Percentiles rank a stretch among this genome's conserved stretches.
phyloP scores from a whole-genome alignment of 2,329 filamentous ascomycete species.

The Aspergillus sp. region DNA sequence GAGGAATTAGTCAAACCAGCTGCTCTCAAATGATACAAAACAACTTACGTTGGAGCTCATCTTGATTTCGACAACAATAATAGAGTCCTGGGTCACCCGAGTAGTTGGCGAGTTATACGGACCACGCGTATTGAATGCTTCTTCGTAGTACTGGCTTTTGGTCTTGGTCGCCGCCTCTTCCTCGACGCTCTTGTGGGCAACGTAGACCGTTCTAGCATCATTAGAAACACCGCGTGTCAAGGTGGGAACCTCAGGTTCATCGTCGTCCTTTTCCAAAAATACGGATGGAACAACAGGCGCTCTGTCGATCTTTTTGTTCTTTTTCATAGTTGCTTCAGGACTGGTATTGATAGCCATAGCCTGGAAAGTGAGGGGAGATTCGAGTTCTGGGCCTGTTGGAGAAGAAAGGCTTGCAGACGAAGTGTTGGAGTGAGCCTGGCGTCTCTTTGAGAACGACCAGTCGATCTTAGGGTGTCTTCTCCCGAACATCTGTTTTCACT shows the following conservation, averaged over 20 bases:
- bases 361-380: conserved; percentile 15
- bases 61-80: conserved; percentile 60
- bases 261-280: conserved; percentile 20
- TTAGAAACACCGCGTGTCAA: conserved; percentile 8
- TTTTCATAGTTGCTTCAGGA: conserved; percentile 14
- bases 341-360: conserved; percentile 8
- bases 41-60: conserved; percentile 59
- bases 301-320: conserved; percentile 13
- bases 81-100: conserved; percentile 50
- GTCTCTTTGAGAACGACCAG: not conserved
- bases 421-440: conserved; percentile 9
- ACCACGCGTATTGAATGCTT: conserved; percentile 34
- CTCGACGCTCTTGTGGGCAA: conserved; percentile 10
- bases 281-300: conserved; percentile 15
- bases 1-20: not conserved
- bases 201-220: conserved; percentile 9
- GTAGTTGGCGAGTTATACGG: conserved; percentile 37
- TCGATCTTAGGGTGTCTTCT: no score
- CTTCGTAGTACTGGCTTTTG: conserved; percentile 37
- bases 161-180: conserved; percentile 21
- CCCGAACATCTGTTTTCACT: no score
- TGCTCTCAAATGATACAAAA: not conserved
- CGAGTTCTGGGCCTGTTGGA: conserved; percentile 12
- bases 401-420: conserved; percentile 14
- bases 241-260: conserved; percentile 12